These are phyloP conservation scores for Picochlorum sp. DNA, from an alignment of 139 green algal genomes.

Conservation along the genomic window DNA sequence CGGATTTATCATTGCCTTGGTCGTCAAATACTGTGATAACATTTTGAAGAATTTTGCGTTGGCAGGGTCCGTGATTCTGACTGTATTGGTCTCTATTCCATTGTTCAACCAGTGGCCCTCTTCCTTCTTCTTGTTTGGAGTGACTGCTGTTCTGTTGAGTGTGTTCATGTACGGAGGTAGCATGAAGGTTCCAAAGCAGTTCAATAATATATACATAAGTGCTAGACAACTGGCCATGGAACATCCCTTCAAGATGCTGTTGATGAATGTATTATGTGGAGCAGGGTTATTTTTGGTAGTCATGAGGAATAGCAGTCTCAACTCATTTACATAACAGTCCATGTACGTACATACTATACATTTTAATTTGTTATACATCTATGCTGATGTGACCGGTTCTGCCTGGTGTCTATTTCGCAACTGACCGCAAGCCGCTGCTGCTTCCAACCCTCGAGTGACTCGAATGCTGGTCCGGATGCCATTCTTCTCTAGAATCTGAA, in stretches of 20 bases:
- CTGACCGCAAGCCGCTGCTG: conserved; percentile 91
- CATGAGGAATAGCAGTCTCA: too few species aligned
- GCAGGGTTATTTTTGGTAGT: too few species aligned
- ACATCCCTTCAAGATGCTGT: too few species aligned
- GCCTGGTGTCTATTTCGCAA: conserved; percentile 90
- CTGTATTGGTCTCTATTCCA: conserved; percentile 42
- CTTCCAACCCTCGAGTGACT: conserved; percentile 75
- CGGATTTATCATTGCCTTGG: conserved; percentile 46
- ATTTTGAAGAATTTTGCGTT: conserved; percentile 58
- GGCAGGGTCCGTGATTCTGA: conserved; percentile 49
- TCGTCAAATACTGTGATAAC: conserved; percentile 55
- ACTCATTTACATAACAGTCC: too few species aligned
- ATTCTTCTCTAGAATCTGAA: conserved; percentile 46
- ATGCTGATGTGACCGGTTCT: conserved; percentile 36
- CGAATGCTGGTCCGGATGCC: conserved; percentile 53
- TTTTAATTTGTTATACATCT: background rate
- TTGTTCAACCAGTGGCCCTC: conserved; percentile 51
- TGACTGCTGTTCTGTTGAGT: conserved; percentile 30
- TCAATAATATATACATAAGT: background rate
- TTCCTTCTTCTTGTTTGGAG: conserved; percentile 38
- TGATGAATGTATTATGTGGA: too few species aligned
- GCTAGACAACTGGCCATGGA: too few species aligned
- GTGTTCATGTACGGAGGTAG: conserved; percentile 45
- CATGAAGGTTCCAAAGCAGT: background rate
- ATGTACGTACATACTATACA: background rate